Evolutionary conservation across 371 early-diverging fungal genomes (phyloP).

Genomic region (Actinomortierella ambigua): DNA sequence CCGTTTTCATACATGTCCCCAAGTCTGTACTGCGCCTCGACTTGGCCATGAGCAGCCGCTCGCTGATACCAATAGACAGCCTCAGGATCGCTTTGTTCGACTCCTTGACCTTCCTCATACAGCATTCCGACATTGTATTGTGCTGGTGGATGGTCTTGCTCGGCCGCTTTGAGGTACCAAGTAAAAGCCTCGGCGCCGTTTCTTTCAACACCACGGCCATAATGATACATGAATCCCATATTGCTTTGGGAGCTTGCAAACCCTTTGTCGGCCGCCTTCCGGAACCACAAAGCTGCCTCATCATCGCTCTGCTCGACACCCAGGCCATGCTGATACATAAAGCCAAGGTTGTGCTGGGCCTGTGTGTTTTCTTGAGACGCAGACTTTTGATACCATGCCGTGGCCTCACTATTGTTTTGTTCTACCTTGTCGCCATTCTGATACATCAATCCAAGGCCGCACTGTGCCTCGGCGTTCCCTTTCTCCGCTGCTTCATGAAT

Average conservation of each 20-base stretch:
- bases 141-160: slow-evolving; percentile 65
- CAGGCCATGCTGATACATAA: slow-evolving; percentile 75
- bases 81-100: slow-evolving; percentile 60
- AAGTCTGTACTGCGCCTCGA: slow-evolving; percentile 79
- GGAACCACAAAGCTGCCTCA: slow-evolving; percentile 73
- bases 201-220: slow-evolving; percentile 64
- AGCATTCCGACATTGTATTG: slow-evolving; percentile 82
- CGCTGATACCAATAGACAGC: slow-evolving; percentile 72
- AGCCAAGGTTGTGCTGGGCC: slow-evolving; percentile 80
- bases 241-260: slow-evolving; percentile 78
- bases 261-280: slow-evolving; percentile 71
- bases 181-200: slow-evolving; percentile 57
- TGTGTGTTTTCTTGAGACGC: slow-evolving; percentile 74
- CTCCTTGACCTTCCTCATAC: slow-evolving; percentile 79
- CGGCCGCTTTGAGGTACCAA: slow-evolving; percentile 56
- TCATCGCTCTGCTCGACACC: slow-evolving; percentile 62
- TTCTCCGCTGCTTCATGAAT: slow-evolving; percentile 57
- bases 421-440: slow-evolving; percentile 78
- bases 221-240: slow-evolving; percentile 79
- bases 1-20: slow-evolving; percentile 86
- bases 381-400: slow-evolving; percentile 70
- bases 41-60: slow-evolving; percentile 62
- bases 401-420: slow-evolving; percentile 62
- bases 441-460: slow-evolving; percentile 82
- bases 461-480: slow-evolving; percentile 70